Base-by-base conservation (phyloP, 2,329 filamentous ascomycete genomes). In the Arthrinium puccinioides region DNA sequence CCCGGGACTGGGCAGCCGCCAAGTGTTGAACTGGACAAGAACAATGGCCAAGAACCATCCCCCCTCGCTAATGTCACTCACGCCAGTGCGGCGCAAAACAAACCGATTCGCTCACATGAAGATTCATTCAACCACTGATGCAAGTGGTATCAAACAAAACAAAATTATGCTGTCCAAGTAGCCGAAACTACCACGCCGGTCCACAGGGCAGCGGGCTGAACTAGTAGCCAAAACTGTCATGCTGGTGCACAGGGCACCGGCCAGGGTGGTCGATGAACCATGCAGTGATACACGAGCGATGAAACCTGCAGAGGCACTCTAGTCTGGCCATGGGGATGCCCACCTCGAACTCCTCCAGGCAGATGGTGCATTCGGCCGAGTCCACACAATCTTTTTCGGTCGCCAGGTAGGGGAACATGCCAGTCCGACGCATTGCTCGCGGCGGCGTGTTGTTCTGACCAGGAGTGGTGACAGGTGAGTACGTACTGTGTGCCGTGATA, bases 371-470 rank as follows among this genome's bases (percentile, higher is more conserved):
- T 57, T 83, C 79, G 4, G 76, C 78, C 40, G 75, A 73, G 45
- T 80, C 74, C n/a, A 79, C 69, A 46, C 76, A 81, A 53, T 83
- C 79, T 60, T 82, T 83, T 50, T 82, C 79, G 9, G 77, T 82
- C 2, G 79, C 78, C 16, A 63, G 45, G 47, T 83, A 83, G 0
- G 74, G 72, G 44, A 82, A 79, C 65, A 82, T 77, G 36, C 76
- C 75, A 0, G 74, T 78, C 38, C 69, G 61, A 15, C 75, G 63
- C 27, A 62, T 60, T 8, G 55, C 55, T 9, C 59, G 51, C 9
- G 57, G 57, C 16, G 54, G 54, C 32, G 48, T 52, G 3, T 50
- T 53, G 11, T 50, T 53, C 18, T 32, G 42, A 31, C 34, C 18
- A 14, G 25, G 41, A 24, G n/a, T 54, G 45, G 28, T 49, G 51